Conservation (phyloP, 257 asterid genomes). For the Mitragyna speciosa region DNA sequence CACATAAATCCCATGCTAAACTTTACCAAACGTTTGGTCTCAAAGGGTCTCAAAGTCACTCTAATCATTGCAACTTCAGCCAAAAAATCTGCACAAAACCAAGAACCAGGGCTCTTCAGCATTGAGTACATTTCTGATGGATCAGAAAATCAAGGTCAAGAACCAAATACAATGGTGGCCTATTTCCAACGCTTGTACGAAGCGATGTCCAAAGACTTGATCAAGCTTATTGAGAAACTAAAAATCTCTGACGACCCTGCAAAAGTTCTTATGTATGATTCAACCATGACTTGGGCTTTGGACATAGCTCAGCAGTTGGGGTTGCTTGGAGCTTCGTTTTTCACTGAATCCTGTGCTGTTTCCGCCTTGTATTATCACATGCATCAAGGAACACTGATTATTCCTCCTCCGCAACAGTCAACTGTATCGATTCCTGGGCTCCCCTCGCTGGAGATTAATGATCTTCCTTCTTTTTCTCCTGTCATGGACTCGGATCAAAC, state of each 20-base stretch:
- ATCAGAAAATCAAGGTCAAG: conserved; percentile 9
- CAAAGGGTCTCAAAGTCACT: conserved; percentile 27
- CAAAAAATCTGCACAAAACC: conserved; percentile 4
- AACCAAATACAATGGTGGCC: conserved; percentile 2
- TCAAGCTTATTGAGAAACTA: conserved; percentile 15
- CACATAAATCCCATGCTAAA: conserved; percentile 46
- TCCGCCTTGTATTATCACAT: conserved; percentile 25
- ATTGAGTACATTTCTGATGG: conserved; percentile 33
- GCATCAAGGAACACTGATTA: conserved; percentile 8
- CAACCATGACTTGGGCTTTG: conserved; percentile 20
- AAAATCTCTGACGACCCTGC: neutral
- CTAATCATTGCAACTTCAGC: conserved; percentile 23
- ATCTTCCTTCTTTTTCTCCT: conserved; percentile 11
- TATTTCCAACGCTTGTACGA: conserved; percentile 11
- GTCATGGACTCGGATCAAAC: neutral
- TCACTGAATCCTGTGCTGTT: conserved; percentile 36
- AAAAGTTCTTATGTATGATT: conserved; percentile 17
- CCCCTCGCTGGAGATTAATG: conserved; percentile 22
- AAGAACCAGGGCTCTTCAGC: conserved; percentile 1
- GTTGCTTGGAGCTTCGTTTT: conserved; percentile 21
- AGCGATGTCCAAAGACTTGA: conserved; percentile 8
- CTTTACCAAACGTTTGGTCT: conserved; percentile 31
- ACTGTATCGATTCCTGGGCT: conserved; percentile 21
- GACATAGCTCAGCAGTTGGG: conserved; percentile 17
- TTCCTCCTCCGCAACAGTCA: conserved; percentile 3